A percentile compares a stretch with the other conserved stretches of the same genome.
phyloP scores from a whole-genome alignment of 2,329 filamentous ascomycete species.

The Diaporthe destruens region DNA sequence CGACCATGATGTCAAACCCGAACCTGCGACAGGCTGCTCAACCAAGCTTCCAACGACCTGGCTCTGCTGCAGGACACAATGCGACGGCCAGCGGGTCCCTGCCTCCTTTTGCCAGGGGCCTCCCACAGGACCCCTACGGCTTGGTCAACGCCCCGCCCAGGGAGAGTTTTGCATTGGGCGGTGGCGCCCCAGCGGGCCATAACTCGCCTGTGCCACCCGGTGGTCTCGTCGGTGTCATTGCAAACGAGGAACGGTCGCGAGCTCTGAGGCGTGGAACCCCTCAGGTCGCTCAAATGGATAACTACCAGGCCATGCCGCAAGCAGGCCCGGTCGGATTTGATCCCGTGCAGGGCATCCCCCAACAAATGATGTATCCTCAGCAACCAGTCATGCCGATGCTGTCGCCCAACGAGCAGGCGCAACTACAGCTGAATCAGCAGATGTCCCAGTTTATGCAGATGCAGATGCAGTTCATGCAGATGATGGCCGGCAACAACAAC shows the following conservation, averaged over 20 bases:
- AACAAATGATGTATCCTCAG: conserved; percentile 62
- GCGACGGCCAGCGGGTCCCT: conserved; percentile 64
- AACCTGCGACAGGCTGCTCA: conserved; percentile 72
- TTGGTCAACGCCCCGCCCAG: conserved; percentile 79
- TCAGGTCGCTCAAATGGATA: conserved; percentile 75
- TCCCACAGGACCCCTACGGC: conserved; percentile 88
- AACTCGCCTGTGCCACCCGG: conserved; percentile 71
- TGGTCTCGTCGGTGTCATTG: conserved; percentile 89
- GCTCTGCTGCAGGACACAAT: conserved; percentile 69
- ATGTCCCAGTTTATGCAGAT: conserved; percentile 92
- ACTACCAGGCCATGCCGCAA: conserved; percentile 54
- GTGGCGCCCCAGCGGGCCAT: conserved; percentile 60
- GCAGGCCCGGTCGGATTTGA: conserved; percentile 58
- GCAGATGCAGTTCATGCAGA: conserved; percentile 95
- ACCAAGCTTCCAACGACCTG: conserved; percentile 63
- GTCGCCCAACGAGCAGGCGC: conserved; percentile 76
- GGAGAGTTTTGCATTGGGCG: conserved; percentile 80
- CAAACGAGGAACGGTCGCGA: conserved; percentile 82
- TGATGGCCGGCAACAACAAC: conserved; percentile 69
- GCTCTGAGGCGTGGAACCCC: conserved; percentile 85
- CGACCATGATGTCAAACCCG: conserved; percentile 75
- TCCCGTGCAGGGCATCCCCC: conserved; percentile 62
- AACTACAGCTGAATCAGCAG: conserved; percentile 84
- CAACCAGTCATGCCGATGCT: conserved; percentile 51
- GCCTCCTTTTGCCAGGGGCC: conserved; percentile 84